Evolutionary conservation across 257 asterid genomes (phyloP).

Genomic region (Fraxinus anomala): DNA sequence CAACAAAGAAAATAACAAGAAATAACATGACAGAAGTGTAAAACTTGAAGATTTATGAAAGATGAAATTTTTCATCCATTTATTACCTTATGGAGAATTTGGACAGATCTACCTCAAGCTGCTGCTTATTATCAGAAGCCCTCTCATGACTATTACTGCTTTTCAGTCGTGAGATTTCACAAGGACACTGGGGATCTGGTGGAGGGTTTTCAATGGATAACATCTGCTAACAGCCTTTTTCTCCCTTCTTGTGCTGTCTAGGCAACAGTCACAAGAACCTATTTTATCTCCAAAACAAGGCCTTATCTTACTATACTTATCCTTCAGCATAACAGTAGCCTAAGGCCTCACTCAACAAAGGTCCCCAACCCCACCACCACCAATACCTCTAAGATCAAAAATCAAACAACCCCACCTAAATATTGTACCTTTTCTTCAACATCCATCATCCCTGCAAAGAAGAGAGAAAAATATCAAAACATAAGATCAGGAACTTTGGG

Average conservation of each 20-base stretch:
- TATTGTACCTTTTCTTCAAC: constrained; percentile 36
- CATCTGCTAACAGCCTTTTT: constrained; percentile 79
- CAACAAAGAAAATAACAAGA: constrained; percentile 26
- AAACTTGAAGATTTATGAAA: constrained; percentile 15
- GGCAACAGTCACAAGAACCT: constrained; percentile 84
- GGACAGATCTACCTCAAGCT: constrained; percentile 72
- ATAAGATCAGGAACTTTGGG: constrained; percentile 36
- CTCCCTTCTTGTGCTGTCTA: constrained; percentile 71
- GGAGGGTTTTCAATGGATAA: constrained; percentile 93
- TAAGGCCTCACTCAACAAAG: constrained; percentile 31
- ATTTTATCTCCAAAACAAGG: constrained; percentile 29
- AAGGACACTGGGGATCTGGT: constrained; percentile 65
- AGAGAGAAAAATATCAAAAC: constrained; percentile 12
- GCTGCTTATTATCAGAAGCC: constrained; percentile 42
- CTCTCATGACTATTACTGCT: constrained; percentile 49
- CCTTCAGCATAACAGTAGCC: constrained; percentile 79
- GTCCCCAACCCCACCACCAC: constrained; percentile 42
- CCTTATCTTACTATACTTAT: constrained; percentile 45
- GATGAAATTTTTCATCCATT: background rate
- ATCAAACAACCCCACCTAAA: constrained; percentile 48
- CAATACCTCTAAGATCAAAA: constrained; percentile 38
- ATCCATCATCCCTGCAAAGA: constrained; percentile 41
- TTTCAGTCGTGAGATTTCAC: constrained; percentile 56
- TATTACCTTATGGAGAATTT: constrained; percentile 86
- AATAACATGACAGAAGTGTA: constrained; percentile 9